These are phyloP conservation scores for Diaporthe ilicicola DNA, from an alignment of 2,329 filamentous ascomycete genomes.

Conservation along the genomic window DNA sequence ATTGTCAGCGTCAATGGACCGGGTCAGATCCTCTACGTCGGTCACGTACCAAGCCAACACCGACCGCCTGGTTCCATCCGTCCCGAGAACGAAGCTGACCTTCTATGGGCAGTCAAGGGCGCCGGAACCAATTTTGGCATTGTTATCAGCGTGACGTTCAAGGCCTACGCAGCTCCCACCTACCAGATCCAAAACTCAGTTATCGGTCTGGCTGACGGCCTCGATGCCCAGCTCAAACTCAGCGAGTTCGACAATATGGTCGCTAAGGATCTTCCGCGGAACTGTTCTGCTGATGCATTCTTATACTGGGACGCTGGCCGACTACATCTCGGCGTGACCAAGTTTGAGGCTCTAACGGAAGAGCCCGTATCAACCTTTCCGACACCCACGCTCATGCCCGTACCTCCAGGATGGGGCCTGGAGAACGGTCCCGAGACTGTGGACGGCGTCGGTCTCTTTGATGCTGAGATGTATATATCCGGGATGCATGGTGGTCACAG, in stretches of 20 bases:
- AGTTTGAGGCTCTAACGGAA: constrained; percentile 50
- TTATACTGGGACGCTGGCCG: constrained; percentile 57
- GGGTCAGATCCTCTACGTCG: constrained; percentile 58
- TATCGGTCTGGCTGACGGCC: constrained; percentile 42
- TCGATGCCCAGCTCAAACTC: constrained; percentile 48
- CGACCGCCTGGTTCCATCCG: constrained; percentile 50
- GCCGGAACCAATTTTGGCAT: constrained; percentile 69
- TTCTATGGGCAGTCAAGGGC: constrained; percentile 67
- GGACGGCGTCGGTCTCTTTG: constrained; percentile 61
- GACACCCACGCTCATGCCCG: constrained; percentile 28
- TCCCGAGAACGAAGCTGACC: constrained; percentile 56
- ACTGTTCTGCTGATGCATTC: constrained; percentile 63
- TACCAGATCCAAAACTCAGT: constrained; percentile 53
- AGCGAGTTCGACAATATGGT: constrained; percentile 46
- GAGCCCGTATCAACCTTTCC: constrained; percentile 21
- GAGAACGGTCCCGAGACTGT: constrained; percentile 46
- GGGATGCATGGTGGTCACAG: constrained; percentile 66
- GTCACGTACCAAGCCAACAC: constrained; percentile 57
- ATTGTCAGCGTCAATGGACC: constrained; percentile 58
- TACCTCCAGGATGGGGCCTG: no score
- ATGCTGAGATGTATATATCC: constrained; percentile 68
- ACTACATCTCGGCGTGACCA: constrained; percentile 61
- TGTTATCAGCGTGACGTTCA: constrained; percentile 62
- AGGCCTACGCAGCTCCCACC: constrained; percentile 50
- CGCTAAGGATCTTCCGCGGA: constrained; percentile 49